Evolutionary conservation across 2,329 filamentous ascomycete species (phyloP).

Genomic region (Botryotinia calthae): DNA sequence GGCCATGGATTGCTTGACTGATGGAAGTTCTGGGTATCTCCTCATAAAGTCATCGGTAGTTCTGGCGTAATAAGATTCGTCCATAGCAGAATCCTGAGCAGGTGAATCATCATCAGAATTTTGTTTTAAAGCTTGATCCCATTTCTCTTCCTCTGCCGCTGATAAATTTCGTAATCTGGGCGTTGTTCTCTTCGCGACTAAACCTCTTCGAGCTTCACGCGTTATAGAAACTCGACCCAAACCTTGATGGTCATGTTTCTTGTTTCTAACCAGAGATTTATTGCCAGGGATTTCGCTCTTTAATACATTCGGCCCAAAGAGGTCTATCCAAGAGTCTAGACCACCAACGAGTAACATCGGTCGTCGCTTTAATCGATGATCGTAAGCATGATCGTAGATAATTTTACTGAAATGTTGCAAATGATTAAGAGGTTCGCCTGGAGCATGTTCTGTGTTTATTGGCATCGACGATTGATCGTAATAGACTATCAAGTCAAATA

Average conservation of each 20-base stretch:
- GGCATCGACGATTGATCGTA: conserved; percentile 68
- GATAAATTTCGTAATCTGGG: conserved; percentile 66
- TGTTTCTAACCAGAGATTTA: conserved; percentile 42
- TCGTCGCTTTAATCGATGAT: conserved; percentile 66
- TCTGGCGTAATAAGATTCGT: conserved; percentile 57
- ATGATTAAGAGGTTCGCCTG: conserved; percentile 49
- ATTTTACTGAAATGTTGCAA: conserved; percentile 74
- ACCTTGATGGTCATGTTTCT: conserved; percentile 38
- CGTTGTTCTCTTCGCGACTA: conserved; percentile 41
- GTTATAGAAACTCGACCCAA: conserved; percentile 52
- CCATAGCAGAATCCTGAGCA: conserved; percentile 45
- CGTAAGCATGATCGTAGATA: conserved; percentile 78
- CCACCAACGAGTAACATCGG: conserved; percentile 82
- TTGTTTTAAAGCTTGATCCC: conserved; percentile 72
- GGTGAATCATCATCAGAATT: conserved; percentile 49
- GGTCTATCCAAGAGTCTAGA: conserved; percentile 78
- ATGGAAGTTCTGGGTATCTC: conserved; percentile 70
- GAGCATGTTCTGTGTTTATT: conserved; percentile 40
- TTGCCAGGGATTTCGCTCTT: conserved; percentile 53
- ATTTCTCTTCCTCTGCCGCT: conserved; percentile 75
- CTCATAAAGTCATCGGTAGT: conserved; percentile 82
- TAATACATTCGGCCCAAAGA: conserved; percentile 61
- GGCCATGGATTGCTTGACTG: conserved; percentile 61
- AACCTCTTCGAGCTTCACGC: conserved; percentile 32
- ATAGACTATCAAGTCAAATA: conserved; percentile 85